Evolutionary conservation across 192 early-diverging fungal genomes (phyloP).

Genomic region (Globomyces pollinis-pini): DNA sequence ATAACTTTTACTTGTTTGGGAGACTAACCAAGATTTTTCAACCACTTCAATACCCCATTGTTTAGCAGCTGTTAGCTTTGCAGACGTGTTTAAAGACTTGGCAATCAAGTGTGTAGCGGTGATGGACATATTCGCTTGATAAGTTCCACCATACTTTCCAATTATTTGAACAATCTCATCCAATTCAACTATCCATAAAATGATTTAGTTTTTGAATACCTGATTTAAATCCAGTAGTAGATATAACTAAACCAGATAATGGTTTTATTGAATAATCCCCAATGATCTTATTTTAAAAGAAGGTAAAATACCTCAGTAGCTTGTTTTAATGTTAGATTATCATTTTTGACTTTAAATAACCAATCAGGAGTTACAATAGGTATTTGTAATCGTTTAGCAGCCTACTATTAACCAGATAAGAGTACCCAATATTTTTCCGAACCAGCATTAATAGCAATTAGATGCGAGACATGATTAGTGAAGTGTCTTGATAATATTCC

Average conservation of each 20-base stretch:
- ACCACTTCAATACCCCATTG: not conserved
- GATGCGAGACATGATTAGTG: not conserved
- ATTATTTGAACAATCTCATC: not conserved
- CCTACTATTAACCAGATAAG: not conserved
- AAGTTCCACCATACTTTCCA: not conserved
- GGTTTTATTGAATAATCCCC: not conserved
- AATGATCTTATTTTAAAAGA: not conserved
- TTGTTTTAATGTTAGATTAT: not conserved
- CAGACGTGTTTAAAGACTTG: not conserved
- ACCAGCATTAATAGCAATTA: not conserved
- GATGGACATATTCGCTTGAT: not conserved
- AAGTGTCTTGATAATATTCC: conserved; percentile 3
- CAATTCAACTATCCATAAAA: not conserved
- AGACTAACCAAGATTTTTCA: conserved; percentile 3
- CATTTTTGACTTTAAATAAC: not conserved
- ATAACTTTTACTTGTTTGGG: no score
- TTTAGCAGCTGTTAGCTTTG: not conserved
- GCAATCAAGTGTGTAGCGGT: not conserved
- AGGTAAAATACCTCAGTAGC: not conserved
- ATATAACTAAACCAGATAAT: not conserved
- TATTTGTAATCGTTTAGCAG: not conserved
- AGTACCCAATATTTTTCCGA: conserved; percentile 8
- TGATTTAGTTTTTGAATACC: not conserved
- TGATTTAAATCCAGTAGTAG: conserved; percentile 5
- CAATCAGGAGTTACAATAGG: conserved; percentile 4